Percentiles rank a stretch among this genome's conserved stretches.
phyloP scores from a whole-genome alignment of 2,329 filamentous ascomycete species.

The Colletotrichum sp. region DNA sequence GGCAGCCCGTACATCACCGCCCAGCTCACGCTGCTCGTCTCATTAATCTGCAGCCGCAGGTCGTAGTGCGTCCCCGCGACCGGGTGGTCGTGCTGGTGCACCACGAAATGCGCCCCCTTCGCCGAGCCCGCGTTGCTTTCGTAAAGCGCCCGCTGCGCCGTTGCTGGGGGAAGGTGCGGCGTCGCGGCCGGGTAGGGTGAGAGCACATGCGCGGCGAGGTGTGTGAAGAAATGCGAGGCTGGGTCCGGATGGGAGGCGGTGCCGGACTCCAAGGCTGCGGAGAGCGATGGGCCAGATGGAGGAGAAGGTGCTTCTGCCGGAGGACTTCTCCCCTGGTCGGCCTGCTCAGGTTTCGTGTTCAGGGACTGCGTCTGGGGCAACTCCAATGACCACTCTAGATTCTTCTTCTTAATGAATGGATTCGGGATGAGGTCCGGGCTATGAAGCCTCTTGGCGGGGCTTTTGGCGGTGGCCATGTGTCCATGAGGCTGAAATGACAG shows the following conservation, averaged over 20 bases:
- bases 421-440: conserved; percentile 45
- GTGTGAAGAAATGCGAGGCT: conserved; percentile 39
- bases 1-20: conserved; percentile 69
- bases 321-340: background rate
- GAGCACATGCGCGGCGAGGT: conserved; percentile 32
- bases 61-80: conserved; percentile 73
- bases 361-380: conserved; percentile 5
- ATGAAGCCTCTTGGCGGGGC: conserved; percentile 32
- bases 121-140: conserved; percentile 30
- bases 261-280: conserved; percentile 47
- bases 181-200: conserved; percentile 22
- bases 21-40: conserved; percentile 69
- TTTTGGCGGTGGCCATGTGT: conserved; percentile 27
- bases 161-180: conserved; percentile 37
- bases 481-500: background rate
- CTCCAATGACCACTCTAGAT: conserved; percentile 47
- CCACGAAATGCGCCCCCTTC: conserved; percentile 63
- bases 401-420: conserved; percentile 52
- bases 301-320: background rate
- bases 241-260: conserved; percentile 41
- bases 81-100: conserved; percentile 78
- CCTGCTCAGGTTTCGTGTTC: background rate
- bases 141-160: conserved; percentile 39
- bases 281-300: background rate
- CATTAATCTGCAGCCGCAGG: conserved; percentile 72